Evolutionary conservation across 2,329 filamentous ascomycete genomes (phyloP).

Genomic region (Sarocladium oryzae): DNA sequence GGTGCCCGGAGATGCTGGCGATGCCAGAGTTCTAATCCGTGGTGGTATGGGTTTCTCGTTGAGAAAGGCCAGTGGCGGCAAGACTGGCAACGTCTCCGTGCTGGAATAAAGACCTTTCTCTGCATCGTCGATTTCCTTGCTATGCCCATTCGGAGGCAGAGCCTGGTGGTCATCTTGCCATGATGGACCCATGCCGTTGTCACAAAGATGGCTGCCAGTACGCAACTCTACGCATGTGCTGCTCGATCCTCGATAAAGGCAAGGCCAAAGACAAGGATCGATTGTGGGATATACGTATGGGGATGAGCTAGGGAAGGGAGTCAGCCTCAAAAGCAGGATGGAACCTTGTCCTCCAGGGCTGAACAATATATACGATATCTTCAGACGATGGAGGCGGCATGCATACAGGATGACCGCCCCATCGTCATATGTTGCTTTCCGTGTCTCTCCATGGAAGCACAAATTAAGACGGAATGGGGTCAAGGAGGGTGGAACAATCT

Average conservation of each 20-base stretch:
- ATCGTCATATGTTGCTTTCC: not conserved
- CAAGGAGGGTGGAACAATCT: not conserved
- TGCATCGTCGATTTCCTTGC: constrained; percentile 22
- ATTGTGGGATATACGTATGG: not conserved
- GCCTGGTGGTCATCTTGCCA: not conserved
- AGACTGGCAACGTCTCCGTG: constrained; percentile 17
- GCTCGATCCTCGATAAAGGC: not conserved
- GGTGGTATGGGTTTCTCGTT: constrained; percentile 16
- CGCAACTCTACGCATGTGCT: not conserved
- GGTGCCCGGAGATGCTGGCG: constrained; percentile 11
- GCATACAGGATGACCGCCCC: not conserved
- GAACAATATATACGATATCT: not conserved
- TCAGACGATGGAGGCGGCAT: not conserved
- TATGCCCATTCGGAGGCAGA: not conserved
- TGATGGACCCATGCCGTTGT: not conserved
- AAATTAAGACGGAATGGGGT: not conserved
- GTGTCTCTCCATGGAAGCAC: not conserved
- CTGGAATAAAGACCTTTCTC: constrained; percentile 29
- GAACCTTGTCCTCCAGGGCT: not conserved
- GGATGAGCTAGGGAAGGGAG: not conserved
- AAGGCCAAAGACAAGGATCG: not conserved
- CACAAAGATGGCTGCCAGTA: not conserved
- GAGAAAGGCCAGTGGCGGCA: constrained; percentile 16
- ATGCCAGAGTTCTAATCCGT: constrained; percentile 14
- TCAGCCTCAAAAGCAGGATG: not conserved